Conservation (phyloP, 2,329 filamentous ascomycete species). For the Nothophaeocryptopus gaeumannii region DNA sequence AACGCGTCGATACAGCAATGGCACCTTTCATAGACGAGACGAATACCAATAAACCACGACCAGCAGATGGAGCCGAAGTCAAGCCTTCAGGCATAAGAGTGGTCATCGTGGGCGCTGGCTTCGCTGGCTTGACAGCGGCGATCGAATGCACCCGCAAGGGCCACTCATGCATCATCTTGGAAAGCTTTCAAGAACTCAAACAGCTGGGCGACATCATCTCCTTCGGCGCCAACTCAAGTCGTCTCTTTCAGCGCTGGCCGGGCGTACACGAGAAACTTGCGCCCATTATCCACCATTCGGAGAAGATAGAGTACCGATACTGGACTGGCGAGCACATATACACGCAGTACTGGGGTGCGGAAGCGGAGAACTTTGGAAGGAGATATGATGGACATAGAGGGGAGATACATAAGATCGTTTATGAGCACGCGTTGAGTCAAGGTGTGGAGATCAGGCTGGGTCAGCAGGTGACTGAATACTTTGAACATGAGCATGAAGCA, state of each 20-base stretch:
- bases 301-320: conserved; percentile 30
- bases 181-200: conserved; percentile 57
- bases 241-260: conserved; percentile 60
- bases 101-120: conserved; percentile 54
- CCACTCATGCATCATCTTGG: conserved; percentile 58
- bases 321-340: conserved; percentile 34
- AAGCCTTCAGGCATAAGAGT: conserved; percentile 51
- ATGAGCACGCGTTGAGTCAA: conserved; percentile 28
- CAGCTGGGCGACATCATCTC: conserved; percentile 61
- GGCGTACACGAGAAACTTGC: conserved; percentile 35
- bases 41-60: no score
- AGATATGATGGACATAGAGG: conserved; percentile 37
- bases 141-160: conserved; percentile 63
- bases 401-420: conserved; percentile 36
- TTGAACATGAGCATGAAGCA: conserved; percentile 28
- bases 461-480: conserved; percentile 31
- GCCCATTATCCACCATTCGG: conserved; percentile 34
- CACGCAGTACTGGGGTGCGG: conserved; percentile 34
- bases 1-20: no score
- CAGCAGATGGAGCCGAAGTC: background rate
- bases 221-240: conserved; percentile 59
- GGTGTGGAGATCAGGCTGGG: conserved; percentile 36
- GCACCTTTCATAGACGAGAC: no score
- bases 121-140: conserved; percentile 60
- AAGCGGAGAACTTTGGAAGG: conserved; percentile 31